These are phyloP conservation scores for Trichosporon inkin DNA, from an alignment of 1,284 basidiomycete genomes.

Conservation along the genomic window DNA sequence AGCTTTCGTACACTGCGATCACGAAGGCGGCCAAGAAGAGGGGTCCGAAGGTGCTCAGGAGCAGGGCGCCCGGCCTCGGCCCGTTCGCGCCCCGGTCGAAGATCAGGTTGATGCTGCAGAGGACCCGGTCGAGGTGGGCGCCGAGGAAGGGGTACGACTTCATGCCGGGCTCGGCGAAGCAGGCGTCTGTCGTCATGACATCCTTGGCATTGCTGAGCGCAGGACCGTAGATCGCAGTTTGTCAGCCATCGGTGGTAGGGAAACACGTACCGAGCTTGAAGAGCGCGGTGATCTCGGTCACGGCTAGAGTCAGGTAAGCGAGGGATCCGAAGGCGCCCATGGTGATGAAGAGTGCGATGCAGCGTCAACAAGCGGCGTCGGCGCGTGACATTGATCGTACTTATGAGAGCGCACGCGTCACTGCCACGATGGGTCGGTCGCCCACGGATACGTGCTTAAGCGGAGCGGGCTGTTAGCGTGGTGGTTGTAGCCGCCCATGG, in stretches of 20 bases:
- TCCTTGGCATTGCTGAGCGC: not conserved
- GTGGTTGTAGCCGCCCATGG: not conserved
- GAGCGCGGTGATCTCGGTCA: not conserved
- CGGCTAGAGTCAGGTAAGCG: not conserved
- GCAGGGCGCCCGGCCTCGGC: constrained; percentile 5
- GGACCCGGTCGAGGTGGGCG: constrained; percentile 4
- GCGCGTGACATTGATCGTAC: not conserved
- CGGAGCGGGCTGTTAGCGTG: not conserved
- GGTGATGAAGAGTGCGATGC: not conserved
- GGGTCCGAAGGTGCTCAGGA: constrained; percentile 11
- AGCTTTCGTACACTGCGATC: constrained; percentile 15
- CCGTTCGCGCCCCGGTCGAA: constrained; percentile 9
- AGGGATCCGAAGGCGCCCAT: not conserved
- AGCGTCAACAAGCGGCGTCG: not conserved
- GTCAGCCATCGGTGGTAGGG: not conserved
- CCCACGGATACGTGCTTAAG: not conserved
- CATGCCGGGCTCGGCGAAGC: constrained; percentile 9
- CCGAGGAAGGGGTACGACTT: constrained; percentile 9
- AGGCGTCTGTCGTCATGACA: not conserved
- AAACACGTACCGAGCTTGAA: not conserved
- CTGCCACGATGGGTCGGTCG: no score
- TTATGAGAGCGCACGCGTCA: not conserved
- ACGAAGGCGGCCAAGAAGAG: constrained; percentile 8
- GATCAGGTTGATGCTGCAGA: constrained; percentile 15
- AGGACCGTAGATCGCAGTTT: not conserved